A percentile compares a stretch with the other conserved stretches of the same genome.
phyloP scores from a whole-genome alignment of 2,329 filamentous ascomycete genomes.

The Dactylellina leptospora region DNA sequence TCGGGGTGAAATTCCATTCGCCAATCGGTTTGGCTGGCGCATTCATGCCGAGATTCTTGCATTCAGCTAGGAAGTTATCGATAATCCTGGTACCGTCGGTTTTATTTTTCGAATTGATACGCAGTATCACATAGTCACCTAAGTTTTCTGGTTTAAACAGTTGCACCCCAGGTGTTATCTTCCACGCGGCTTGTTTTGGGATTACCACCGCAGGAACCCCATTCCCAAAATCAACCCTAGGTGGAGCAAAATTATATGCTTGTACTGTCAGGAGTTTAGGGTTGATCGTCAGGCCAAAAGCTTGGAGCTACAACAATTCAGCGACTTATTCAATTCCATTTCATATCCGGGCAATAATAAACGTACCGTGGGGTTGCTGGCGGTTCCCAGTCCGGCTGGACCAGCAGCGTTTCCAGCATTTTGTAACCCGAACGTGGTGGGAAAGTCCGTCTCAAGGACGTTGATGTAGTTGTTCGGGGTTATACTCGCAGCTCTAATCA shows the following conservation, averaged over 20 bases:
- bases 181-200: not conserved
- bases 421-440: not conserved
- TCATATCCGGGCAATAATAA: no score
- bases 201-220: not conserved
- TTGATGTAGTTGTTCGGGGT: not conserved
- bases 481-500: slow-evolving; percentile 15
- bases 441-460: not conserved
- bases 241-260: not conserved
- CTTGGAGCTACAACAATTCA: slow-evolving; percentile 46
- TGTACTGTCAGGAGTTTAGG: slow-evolving; percentile 5
- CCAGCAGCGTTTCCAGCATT: slow-evolving; percentile 1
- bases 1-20: no score
- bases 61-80: not conserved
- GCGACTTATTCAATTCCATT: no score
- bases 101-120: not conserved
- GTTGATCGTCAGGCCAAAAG: slow-evolving; percentile 20
- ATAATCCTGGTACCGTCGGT: not conserved
- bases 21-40: not conserved
- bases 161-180: not conserved
- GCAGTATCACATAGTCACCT: not conserved
- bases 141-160: not conserved
- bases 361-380: no score
- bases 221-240: not conserved
- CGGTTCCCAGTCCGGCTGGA: no score
- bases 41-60: not conserved